Evolutionary conservation across 176 grass and related monocot species (phyloP), one percentile per base, ranked within the genome.

Genomic region (Triticum monococcum): DNA sequence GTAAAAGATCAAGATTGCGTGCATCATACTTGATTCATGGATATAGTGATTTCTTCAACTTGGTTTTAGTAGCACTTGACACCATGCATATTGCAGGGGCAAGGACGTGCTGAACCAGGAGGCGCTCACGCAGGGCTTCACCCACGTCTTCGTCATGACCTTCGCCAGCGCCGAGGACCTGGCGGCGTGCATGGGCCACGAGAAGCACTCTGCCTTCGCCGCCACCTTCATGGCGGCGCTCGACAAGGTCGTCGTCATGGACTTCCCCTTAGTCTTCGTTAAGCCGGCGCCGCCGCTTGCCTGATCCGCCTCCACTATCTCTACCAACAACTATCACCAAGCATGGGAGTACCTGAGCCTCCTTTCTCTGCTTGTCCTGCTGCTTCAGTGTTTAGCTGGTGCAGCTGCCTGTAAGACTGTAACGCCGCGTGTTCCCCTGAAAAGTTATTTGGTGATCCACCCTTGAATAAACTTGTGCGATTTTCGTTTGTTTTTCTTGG

Each of bases 171-270:
- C 77, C 9, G 86, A 79, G 60, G 90, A 90, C 48, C 81, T 95
- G 14, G 46, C 91, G 9, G 30, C 24, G 38, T 90, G 77, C 77
- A 69, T 82, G 64, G 79, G 59, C 86, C 88, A 92, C 26, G 77
- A 85, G 18, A 90, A 70, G 17, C 88, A 94, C 78, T 40, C 20
- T 41, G 83, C 83, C 1, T 94, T 91, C 37, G 92, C 74, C 17
- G 84, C 62, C 30, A 89, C 80, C 35, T 94, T 97, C 88, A 88
- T 86, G 77, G 81, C 86, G 10, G 90, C 80, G 2, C 22, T 91
- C 83, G 90, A 94, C 17, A 90, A 92, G 74, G 80, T 90, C 23
- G 30, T 91, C 83, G 85, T 85, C 66, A 24, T 97, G 73, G 94
- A 97, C 59, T 94, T 94, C 61, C 89, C 94, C 38, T 72, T 73